Percentiles rank a stretch among this genome's conserved stretches.
These are phyloP conservation scores for Solanum hybrid DNA, from an alignment of 305 asterid genomes.

Conservation along the genomic window DNA sequence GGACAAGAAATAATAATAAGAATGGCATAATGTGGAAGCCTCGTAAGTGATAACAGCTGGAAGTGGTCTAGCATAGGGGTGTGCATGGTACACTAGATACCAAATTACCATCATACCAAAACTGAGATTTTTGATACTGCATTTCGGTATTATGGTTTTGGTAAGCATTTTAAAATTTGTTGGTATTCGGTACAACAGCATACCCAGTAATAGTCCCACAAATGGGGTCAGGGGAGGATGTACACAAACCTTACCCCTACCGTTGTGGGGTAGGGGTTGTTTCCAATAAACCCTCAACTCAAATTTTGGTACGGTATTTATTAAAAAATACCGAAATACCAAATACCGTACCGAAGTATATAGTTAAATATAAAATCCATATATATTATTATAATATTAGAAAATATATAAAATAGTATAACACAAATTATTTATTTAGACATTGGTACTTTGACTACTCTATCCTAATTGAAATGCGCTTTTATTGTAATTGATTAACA, in stretches of 20 bases:
- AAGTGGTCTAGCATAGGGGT: background rate
- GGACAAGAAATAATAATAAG: background rate
- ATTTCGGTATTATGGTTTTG: background rate
- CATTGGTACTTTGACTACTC: background rate
- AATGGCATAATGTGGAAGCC: background rate
- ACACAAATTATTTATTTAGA: background rate
- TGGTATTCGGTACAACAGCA: background rate
- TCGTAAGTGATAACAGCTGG: background rate
- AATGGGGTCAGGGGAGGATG: background rate
- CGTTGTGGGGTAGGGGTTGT: background rate
- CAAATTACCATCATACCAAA: background rate
- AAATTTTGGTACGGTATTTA: background rate
- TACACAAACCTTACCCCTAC: background rate
- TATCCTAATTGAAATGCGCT: background rate
- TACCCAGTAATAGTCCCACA: background rate
- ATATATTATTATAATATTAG: background rate
- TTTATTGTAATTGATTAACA: background rate
- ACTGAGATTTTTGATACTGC: background rate
- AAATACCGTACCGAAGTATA: background rate
- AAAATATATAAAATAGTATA: background rate
- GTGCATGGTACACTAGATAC: background rate
- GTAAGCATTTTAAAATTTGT: background rate
- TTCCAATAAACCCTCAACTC: background rate
- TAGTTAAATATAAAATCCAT: background rate
- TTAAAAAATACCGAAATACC: background rate